A percentile compares a stretch with the other conserved stretches of the same genome.
Conservation (phyloP, 2,329 filamentous ascomycete species). For the Macroventuria anomochaeta region DNA sequence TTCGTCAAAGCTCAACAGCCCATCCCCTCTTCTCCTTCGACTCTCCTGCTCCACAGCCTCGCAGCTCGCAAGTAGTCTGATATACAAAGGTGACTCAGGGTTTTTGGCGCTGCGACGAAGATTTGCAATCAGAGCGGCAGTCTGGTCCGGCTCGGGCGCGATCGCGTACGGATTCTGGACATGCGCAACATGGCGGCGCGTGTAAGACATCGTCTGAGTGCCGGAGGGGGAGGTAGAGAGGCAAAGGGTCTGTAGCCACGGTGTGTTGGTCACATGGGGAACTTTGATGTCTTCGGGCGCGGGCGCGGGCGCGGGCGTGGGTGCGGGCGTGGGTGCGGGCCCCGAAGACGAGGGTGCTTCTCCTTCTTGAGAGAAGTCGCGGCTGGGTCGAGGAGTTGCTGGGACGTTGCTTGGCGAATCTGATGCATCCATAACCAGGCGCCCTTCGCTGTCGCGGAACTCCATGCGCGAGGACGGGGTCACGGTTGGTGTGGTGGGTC, state of each 20-base stretch:
- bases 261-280: conserved; percentile 25
- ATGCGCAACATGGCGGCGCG: conserved; percentile 13
- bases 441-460: not conserved
- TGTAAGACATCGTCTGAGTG: not conserved
- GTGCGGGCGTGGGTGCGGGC: too few species aligned
- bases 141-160: conserved; percentile 10
- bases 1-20: conserved; percentile 77
- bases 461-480: not conserved
- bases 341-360: not conserved
- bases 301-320: not conserved
- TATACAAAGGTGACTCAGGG: conserved; percentile 28
- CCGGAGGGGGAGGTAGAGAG: not conserved
- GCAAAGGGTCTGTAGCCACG: conserved; percentile 12
- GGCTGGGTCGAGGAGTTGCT: not conserved
- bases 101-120: conserved; percentile 31
- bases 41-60: conserved; percentile 73
- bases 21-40: conserved; percentile 75
- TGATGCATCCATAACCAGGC: not conserved
- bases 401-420: not conserved
- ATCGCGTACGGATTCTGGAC: conserved; percentile 17
- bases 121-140: conserved; percentile 8
- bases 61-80: conserved; percentile 57
- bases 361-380: not conserved
- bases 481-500: not conserved
- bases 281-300: not conserved